phyloP scores from a whole-genome alignment of 2,329 filamentous ascomycete genomes.

The Nothophaeocryptopus gaeumannii region DNA sequence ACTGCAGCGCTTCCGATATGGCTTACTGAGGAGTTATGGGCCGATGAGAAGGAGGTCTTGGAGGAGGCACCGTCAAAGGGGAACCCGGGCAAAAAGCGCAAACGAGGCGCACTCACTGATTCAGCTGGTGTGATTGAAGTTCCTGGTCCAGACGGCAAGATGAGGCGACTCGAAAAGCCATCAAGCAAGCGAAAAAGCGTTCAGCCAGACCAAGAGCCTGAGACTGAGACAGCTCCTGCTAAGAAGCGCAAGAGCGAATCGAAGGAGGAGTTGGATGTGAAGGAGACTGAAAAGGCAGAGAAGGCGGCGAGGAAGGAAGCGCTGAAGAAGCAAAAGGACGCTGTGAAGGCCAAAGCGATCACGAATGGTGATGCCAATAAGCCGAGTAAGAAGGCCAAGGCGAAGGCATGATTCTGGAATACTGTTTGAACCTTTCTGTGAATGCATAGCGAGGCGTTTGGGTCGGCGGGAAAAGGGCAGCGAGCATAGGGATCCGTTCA shows the following conservation, averaged over 20 bases:
- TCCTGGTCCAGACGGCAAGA: constrained; percentile 34
- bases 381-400: constrained; percentile 11
- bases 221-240: constrained; percentile 9
- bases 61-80: constrained; percentile 43
- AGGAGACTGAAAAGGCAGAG: constrained; percentile 23
- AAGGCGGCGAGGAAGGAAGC: constrained; percentile 28
- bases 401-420: not conserved
- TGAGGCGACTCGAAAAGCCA: constrained; percentile 29
- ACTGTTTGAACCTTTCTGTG: not conserved
- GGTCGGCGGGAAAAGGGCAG: not conserved
- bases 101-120: constrained; percentile 30
- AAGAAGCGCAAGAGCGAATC: constrained; percentile 33
- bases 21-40: constrained; percentile 88
- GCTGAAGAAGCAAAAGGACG: constrained; percentile 30
- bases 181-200: constrained; percentile 21
- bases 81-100: constrained; percentile 34
- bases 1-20: constrained; percentile 91
- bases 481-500: no score
- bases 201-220: constrained; percentile 19
- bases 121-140: constrained; percentile 28
- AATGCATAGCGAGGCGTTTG: constrained; percentile 14
- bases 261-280: constrained; percentile 21
- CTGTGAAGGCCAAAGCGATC: constrained; percentile 12
- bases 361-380: constrained; percentile 15
- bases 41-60: constrained; percentile 71